phyloP scores from a whole-genome alignment of 148 eudicot species.

The Nepenthes gracilis region DNA sequence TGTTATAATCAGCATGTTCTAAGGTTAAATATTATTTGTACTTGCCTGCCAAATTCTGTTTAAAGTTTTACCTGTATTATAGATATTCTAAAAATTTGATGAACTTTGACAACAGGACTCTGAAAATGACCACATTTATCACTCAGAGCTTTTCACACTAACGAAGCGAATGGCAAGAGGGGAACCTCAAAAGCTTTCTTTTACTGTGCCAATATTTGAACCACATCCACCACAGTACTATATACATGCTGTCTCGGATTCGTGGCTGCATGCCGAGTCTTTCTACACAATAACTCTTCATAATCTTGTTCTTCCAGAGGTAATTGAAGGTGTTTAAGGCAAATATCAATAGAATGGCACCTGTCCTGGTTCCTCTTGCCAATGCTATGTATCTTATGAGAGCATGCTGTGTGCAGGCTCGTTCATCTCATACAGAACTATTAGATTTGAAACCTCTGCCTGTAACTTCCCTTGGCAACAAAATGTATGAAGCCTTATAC shows the following conservation, averaged over 20 bases:
- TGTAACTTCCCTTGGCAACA: constrained; percentile 74
- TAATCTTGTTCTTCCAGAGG: constrained; percentile 95
- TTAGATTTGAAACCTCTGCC: constrained; percentile 96
- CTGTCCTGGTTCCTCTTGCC: no score
- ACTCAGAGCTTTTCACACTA: constrained; percentile 84
- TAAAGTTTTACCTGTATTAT: not conserved
- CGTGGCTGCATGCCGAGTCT: constrained; percentile 94
- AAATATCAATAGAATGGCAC: not conserved
- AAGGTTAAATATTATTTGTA: no score
- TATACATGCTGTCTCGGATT: constrained; percentile 92
- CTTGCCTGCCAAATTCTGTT: not conserved
- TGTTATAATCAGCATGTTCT: no score
- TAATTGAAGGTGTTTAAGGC: constrained; percentile 11
- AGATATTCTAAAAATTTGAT: no score
- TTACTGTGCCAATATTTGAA: constrained; percentile 95
- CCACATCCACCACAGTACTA: constrained; percentile 98
- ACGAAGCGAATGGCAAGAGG: constrained; percentile 75
- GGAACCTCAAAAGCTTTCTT: constrained; percentile 88
- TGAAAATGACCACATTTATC: constrained; percentile 95
- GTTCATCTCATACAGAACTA: constrained; percentile 84
- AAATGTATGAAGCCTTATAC: constrained; percentile 67
- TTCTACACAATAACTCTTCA: constrained; percentile 79
- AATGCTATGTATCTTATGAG: not conserved
- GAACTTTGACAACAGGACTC: constrained; percentile 43
- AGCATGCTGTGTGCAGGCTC: constrained; percentile 36